These are phyloP conservation scores for Thielaviopsis cerberus DNA, from an alignment of 2,329 filamentous ascomycete genomes.

Conservation along the genomic window DNA sequence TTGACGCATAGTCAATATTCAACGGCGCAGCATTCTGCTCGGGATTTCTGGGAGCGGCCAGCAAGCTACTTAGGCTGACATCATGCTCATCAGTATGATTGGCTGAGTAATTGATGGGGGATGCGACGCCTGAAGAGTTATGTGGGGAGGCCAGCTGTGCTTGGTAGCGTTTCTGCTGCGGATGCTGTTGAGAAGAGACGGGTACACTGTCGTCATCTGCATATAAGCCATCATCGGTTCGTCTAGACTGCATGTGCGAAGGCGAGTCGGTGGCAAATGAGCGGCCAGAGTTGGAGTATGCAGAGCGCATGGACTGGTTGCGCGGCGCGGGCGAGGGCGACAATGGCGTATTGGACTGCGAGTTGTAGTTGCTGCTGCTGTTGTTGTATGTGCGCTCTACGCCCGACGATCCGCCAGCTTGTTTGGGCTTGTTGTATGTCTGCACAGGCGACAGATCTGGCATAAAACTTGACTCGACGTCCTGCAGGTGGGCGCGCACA, in stretches of 20 bases:
- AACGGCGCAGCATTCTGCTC: not conserved
- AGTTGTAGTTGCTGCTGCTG: not conserved
- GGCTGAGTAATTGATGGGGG: not conserved
- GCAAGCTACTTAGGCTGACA: not conserved
- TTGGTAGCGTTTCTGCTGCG: not conserved
- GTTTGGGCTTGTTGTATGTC: slow-evolving; percentile 19
- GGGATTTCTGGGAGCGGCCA: not conserved
- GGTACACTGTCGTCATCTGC: not conserved
- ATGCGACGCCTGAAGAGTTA: not conserved
- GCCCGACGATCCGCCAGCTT: not conserved
- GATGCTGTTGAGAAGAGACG: not conserved
- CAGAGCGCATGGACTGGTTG: not conserved
- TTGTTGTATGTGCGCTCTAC: not conserved
- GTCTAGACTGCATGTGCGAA: not conserved
- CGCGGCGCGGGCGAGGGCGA: not conserved
- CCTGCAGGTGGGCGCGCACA: slow-evolving; percentile 37
- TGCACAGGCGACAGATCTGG: slow-evolving; percentile 38
- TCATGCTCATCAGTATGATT: slow-evolving; percentile 3
- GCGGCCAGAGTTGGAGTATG: not conserved
- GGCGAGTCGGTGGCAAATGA: not conserved
- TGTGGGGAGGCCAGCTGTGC: not conserved
- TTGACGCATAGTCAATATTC: not conserved
- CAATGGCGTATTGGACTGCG: not conserved
- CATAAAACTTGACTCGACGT: slow-evolving; percentile 48
- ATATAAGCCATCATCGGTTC: not conserved